Conservation (phyloP, 23 red algal species). For the Gracilariopsis chorda region DNA sequence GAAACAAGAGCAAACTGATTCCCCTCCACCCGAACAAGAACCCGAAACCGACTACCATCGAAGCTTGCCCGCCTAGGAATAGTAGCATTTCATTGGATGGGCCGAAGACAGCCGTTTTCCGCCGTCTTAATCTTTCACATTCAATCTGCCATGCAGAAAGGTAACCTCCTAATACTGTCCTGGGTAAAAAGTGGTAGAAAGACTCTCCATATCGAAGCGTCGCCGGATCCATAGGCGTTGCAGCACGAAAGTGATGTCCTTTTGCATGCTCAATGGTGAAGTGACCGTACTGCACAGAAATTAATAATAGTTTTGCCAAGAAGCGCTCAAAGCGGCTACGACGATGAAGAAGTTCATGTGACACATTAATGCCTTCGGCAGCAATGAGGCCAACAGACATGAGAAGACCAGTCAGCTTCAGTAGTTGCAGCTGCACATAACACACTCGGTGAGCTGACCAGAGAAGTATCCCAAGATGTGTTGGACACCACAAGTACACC, state of each 20-base stretch:
- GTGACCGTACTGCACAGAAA: conserved; percentile 65
- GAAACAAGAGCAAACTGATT: conserved; percentile 48
- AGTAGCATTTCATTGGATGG: conserved; percentile 35
- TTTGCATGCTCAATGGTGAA: conserved; percentile 86
- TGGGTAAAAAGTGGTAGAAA: conserved; percentile 81
- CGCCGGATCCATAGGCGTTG: conserved; percentile 79
- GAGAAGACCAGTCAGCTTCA: conserved; percentile 44
- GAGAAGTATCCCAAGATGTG: conserved; percentile 40
- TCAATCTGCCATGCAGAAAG: conserved; percentile 81
- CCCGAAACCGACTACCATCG: conserved; percentile 14
- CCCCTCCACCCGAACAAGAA: conserved; percentile 29
- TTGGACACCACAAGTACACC: conserved; percentile 64
- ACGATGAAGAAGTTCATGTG: conserved; percentile 88
- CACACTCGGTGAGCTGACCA: conserved; percentile 19
- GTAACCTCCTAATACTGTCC: conserved; percentile 55
- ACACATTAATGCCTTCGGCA: conserved; percentile 73
- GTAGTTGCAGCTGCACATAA: not conserved
- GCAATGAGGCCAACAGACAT: conserved; percentile 65
- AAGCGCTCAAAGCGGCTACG: not conserved
- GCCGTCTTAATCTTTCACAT: conserved; percentile 3
- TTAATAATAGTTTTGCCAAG: conserved; percentile 41
- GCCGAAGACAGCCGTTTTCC: not conserved
- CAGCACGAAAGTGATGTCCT: conserved; percentile 86
- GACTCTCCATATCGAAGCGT: conserved; percentile 68
- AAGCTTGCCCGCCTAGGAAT: not conserved